Percentiles rank a stretch among this genome's conserved stretches.
Evolutionary conservation across 345 rosid species (phyloP).

Genomic region (Hibiscus syriacus): DNA sequence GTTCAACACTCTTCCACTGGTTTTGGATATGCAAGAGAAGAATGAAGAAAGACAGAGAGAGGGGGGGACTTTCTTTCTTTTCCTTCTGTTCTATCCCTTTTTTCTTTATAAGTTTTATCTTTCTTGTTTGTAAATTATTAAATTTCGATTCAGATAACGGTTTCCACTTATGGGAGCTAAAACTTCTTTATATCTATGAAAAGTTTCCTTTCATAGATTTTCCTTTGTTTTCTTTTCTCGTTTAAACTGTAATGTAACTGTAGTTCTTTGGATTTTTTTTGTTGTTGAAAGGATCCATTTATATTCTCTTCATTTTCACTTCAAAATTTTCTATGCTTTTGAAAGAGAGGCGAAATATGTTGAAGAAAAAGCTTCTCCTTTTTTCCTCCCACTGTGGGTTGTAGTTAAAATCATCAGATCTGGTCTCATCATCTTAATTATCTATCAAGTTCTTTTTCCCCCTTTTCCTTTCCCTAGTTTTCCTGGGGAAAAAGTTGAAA

Average conservation of each 20-base stretch:
- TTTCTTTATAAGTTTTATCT: not conserved
- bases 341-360: not conserved
- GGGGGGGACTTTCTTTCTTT: constrained; percentile 1
- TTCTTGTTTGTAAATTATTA: constrained; percentile 25
- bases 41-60: not conserved
- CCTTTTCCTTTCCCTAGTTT: not conserved
- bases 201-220: constrained; percentile 11
- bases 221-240: not conserved
- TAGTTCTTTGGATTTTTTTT: constrained; percentile 14
- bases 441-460: constrained; percentile 7
- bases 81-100: constrained; percentile 13
- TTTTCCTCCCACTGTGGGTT: not conserved
- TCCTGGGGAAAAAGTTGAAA: not conserved
- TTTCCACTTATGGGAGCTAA: constrained; percentile 22
- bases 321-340: not conserved
- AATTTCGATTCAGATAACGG: constrained; percentile 13
- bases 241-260: not conserved
- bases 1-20: not conserved
- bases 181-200: constrained; percentile 32
- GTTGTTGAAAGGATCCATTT: not conserved
- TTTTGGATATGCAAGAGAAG: not conserved
- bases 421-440: constrained; percentile 6
- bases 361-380: not conserved
- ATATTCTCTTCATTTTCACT: constrained; percentile 9
- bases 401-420: constrained; percentile 14